A percentile compares a stretch with the other conserved stretches of the same genome.
These are phyloP conservation scores for Pisolithus marmoratus DNA, from an alignment of 768 basidiomycete genomes.

Conservation along the genomic window DNA sequence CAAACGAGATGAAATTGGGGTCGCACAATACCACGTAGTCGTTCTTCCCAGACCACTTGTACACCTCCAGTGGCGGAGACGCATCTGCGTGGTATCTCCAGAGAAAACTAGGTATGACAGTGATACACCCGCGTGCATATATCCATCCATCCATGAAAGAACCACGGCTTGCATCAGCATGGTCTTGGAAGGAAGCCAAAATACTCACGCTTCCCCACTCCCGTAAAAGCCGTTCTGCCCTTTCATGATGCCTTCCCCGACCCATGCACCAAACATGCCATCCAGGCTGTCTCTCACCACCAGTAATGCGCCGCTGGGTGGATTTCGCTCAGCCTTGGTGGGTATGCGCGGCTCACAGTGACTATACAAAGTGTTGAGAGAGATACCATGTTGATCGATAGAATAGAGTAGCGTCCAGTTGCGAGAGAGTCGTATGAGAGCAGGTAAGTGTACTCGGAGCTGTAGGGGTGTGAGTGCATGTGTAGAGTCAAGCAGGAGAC, in stretches of 20 bases:
- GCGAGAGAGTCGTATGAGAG: constrained; percentile 59
- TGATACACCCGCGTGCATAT: not conserved
- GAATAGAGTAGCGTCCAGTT: constrained; percentile 29
- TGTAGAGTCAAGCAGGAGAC: not conserved
- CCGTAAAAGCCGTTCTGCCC: constrained; percentile 76
- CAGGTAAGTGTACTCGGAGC: constrained; percentile 70
- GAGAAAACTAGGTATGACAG: constrained; percentile 51
- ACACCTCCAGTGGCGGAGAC: constrained; percentile 48
- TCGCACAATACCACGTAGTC: constrained; percentile 89
- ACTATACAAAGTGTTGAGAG: constrained; percentile 79
- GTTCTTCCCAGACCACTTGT: constrained; percentile 83
- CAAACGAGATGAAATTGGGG: constrained; percentile 74
- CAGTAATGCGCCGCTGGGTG: constrained; percentile 48
- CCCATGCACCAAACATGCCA: constrained; percentile 74
- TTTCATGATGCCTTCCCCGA: constrained; percentile 64
- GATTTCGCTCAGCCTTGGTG: constrained; percentile 14
- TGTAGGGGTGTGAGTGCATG: constrained; percentile 20
- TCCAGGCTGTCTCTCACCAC: constrained; percentile 61
- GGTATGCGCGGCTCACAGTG: constrained; percentile 43
- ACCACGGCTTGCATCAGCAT: not conserved
- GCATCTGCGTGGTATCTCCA: constrained; percentile 51
- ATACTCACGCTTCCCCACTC: constrained; percentile 74
- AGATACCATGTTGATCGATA: constrained; percentile 82
- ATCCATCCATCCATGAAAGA: not conserved
- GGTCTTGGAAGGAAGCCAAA: too few relatives aligned